Base-by-base conservation (phyloP, 345 rosid species). In the Rhizophora mangle region DNA sequence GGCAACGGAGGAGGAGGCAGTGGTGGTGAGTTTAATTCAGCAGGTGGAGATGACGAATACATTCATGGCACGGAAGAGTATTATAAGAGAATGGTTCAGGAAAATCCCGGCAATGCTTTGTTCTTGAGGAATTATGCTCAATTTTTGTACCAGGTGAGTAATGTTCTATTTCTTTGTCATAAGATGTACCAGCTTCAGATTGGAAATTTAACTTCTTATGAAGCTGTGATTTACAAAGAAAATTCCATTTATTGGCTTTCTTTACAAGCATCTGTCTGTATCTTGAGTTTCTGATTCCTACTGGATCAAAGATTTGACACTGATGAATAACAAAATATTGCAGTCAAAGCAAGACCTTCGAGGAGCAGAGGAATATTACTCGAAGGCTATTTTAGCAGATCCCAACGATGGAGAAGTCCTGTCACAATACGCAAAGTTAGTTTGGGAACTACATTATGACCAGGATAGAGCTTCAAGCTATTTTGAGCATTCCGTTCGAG, bases 61-160 rank as follows among this genome's bases (percentile, higher is more conserved):
- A 68, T 71, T 34, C 66, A 49, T 16, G 82, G 74, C 30, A 65
- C 81, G 10, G 89, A 86, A 60, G 86, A 83, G 78, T 70, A 79
- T 43, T 86, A 83, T 56, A 86, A 73, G 83, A 83, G 62, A 67
- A 83, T 85, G 89, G 73, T 86, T 71, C 74, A 79, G 64, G 83
- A 83, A 62, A 82, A 84, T 75, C 91, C 91, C 6, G 82, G 81
- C 57, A 79, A 82, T 78, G 64, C 91, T 46, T 75, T 86, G 79
- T 75, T 85, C 43, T 49, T 85, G 52, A 62, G 87, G 70, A 89
- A 89, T 70, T 85, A 86, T 82, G 94, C 91, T 54, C 82, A 81
- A 24, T 86, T 82, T 69, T 60, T 85, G 30, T 77, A 81, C 55
- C 80, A 88, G 85, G 90, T 83, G 59, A 74, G 71, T 39, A 60